Conservation (phyloP, 2,329 filamentous ascomycete species). For the Ophiocordyceps robertsii region DNA sequence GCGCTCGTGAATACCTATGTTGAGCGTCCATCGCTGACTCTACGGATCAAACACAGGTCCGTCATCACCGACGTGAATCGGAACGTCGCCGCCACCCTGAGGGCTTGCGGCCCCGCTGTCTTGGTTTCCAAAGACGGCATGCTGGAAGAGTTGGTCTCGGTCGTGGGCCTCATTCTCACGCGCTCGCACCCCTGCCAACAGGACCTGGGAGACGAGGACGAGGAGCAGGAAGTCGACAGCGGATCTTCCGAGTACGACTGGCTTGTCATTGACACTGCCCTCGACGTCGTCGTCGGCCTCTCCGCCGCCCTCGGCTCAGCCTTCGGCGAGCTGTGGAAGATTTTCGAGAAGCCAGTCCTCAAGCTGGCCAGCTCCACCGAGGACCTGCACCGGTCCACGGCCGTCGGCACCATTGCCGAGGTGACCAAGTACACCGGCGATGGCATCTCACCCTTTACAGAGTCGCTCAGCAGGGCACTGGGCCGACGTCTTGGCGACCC, state of each 20-base stretch:
- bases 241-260: constrained; percentile 95
- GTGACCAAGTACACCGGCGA: constrained; percentile 73
- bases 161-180: constrained; percentile 67
- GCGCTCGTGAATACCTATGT: not conserved
- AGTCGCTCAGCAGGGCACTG: constrained; percentile 62
- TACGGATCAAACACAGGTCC: constrained; percentile 35
- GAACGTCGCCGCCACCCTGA: constrained; percentile 79
- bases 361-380: constrained; percentile 81
- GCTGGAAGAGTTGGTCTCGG: constrained; percentile 62
- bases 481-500: constrained; percentile 80
- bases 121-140: constrained; percentile 55
- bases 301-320: constrained; percentile 67
- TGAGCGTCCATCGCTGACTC: constrained; percentile 25
- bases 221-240: constrained; percentile 54
- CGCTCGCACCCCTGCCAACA: constrained; percentile 89
- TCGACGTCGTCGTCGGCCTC: constrained; percentile 80
- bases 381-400: constrained; percentile 74
- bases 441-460: constrained; percentile 71
- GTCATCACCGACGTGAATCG: constrained; percentile 93
- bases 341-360: constrained; percentile 84
- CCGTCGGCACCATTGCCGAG: constrained; percentile 86
- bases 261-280: constrained; percentile 86
- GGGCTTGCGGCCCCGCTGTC: constrained; percentile 78
- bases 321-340: constrained; percentile 85
- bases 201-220: constrained; percentile 72